Percentiles rank a stretch among this genome's conserved stretches.
Evolutionary conservation across 2,329 filamentous ascomycete species (phyloP).

Genomic region (Hypoxylon sp.): DNA sequence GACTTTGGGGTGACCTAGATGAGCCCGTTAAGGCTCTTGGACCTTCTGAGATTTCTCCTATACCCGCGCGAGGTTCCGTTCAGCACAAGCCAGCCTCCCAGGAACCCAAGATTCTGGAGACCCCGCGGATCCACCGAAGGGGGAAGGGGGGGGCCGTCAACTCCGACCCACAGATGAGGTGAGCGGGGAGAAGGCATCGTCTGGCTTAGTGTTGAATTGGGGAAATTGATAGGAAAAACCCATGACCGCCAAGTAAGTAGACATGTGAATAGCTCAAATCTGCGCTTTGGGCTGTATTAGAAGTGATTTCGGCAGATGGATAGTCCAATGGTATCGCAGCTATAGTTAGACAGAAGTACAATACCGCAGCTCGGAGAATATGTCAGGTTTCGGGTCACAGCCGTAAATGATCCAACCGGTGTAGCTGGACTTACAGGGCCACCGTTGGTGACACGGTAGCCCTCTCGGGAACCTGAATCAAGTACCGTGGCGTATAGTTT

Average conservation of each 20-base stretch:
- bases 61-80: conserved; percentile 32
- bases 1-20: conserved; percentile 10
- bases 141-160: conserved; percentile 28
- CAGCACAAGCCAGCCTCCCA: conserved; percentile 26
- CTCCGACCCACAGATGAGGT: conserved; percentile 30
- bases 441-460: conserved; percentile 37
- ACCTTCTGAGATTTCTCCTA: conserved; percentile 26
- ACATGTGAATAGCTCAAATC: conserved; percentile 42
- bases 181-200: conserved; percentile 32
- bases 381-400: conserved; percentile 44
- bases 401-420: conserved; percentile 41
- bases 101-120: conserved; percentile 41
- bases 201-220: conserved; percentile 36
- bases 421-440: conserved; percentile 22
- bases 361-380: conserved; percentile 42
- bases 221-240: conserved; percentile 35
- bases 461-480: conserved; percentile 37
- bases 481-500: conserved; percentile 32
- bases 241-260: conserved; percentile 39
- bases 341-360: conserved; percentile 39
- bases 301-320: conserved; percentile 49
- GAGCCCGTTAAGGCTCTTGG: conserved; percentile 20
- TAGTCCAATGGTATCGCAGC: conserved; percentile 44
- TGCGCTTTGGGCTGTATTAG: conserved; percentile 36
- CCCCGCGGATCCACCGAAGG: conserved; percentile 40